These are phyloP conservation scores for Tilletia walkeri DNA, from an alignment of 1,284 basidiomycete species.

Conservation along the genomic window DNA sequence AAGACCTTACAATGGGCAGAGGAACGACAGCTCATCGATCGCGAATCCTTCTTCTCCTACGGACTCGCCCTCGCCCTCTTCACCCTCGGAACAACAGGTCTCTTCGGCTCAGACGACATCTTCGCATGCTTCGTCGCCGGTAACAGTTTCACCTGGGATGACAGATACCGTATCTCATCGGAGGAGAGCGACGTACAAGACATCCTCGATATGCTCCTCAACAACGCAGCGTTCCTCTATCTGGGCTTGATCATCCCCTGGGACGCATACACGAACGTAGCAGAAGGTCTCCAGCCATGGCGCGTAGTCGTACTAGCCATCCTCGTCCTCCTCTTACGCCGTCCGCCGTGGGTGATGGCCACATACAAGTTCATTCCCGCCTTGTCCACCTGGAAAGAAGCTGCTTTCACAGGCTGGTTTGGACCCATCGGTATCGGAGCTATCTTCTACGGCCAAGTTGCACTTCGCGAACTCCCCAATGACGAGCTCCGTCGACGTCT, in stretches of 20 bases:
- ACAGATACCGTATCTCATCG: conserved; percentile 59
- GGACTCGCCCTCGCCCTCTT: conserved; percentile 58
- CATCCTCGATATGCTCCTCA: conserved; percentile 62
- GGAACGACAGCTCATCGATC: conserved; percentile 55
- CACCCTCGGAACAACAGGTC: conserved; percentile 56
- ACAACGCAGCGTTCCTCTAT: conserved; percentile 58
- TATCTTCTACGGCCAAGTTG: conserved; percentile 61
- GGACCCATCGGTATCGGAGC: conserved; percentile 56
- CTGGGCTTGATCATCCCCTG: conserved; percentile 57
- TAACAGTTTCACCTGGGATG: conserved; percentile 57
- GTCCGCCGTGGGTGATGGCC: conserved; percentile 48
- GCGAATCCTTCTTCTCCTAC: conserved; percentile 55
- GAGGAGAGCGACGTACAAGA: conserved; percentile 62
- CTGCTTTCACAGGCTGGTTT: conserved; percentile 52
- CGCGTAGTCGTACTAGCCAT: conserved; percentile 45
- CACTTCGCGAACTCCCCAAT: conserved; percentile 58
- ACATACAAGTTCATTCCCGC: conserved; percentile 45
- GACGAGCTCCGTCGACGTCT: conserved; percentile 56
- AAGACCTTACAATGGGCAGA: conserved; percentile 57
- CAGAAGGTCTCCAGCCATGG: conserved; percentile 44
- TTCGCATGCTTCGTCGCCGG: conserved; percentile 57
- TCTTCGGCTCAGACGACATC: conserved; percentile 58
- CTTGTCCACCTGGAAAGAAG: conserved; percentile 41
- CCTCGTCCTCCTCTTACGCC: conserved; percentile 42
- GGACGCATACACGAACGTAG: conserved; percentile 33